Percentiles rank a stretch among this genome's conserved stretches.
These are phyloP conservation scores for Hylodesmum podocarpum DNA, from an alignment of 306 rosid species.

Conservation along the genomic window DNA sequence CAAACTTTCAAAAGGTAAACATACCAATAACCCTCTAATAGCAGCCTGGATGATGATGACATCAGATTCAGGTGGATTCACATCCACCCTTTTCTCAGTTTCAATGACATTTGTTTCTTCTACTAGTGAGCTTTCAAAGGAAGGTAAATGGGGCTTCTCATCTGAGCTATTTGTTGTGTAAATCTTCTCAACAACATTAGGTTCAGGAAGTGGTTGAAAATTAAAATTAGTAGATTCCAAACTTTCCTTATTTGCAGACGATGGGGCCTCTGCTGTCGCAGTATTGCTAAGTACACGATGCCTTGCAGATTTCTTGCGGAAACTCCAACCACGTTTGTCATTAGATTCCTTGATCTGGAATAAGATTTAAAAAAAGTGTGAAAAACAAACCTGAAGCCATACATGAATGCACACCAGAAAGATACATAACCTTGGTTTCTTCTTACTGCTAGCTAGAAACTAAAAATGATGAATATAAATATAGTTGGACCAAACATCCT, in stretches of 20 bases:
- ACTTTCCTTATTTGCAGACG: constrained; percentile 62
- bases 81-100: constrained; percentile 49
- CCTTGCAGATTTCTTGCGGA: constrained; percentile 78
- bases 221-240: constrained; percentile 50
- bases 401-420: not conserved
- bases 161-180: constrained; percentile 41
- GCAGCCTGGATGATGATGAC: constrained; percentile 74
- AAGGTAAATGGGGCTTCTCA: constrained; percentile 58
- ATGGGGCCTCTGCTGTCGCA: constrained; percentile 56
- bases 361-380: not conserved
- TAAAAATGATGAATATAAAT: not conserved
- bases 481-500: not conserved
- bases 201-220: constrained; percentile 45
- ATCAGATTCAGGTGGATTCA: constrained; percentile 49
- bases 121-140: constrained; percentile 42
- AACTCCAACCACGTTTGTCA: constrained; percentile 96
- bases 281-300: constrained; percentile 94
- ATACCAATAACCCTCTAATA: constrained; percentile 77
- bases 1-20: constrained; percentile 22
- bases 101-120: constrained; percentile 38
- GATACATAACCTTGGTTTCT: not conserved
- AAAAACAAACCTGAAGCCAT: not conserved
- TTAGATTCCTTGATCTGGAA: constrained; percentile 64
- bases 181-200: constrained; percentile 58
- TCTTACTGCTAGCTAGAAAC: not conserved